phyloP scores from a whole-genome alignment of 2,329 filamentous ascomycete genomes.

The Talaromyces sp. region DNA sequence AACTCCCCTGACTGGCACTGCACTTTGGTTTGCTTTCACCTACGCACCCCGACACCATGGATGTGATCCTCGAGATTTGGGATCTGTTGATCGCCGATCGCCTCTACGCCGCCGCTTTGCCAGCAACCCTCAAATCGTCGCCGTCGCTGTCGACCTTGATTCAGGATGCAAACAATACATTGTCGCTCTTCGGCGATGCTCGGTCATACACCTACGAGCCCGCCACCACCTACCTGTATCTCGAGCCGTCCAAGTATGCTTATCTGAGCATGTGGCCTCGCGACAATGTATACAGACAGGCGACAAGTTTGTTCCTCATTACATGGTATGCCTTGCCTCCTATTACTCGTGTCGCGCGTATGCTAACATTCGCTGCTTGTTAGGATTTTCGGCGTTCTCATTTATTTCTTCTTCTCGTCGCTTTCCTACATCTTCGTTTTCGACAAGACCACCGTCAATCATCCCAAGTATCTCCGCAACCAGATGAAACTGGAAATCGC shows the following conservation, averaged over 20 bases:
- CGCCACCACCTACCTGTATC: conserved; percentile 62
- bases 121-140: conserved; percentile 52
- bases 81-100: conserved; percentile 80
- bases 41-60: conserved; percentile 59
- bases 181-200: conserved; percentile 50
- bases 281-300: conserved; percentile 72
- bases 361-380: neutral
- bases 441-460: conserved; percentile 80
- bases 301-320: conserved; percentile 71
- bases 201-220: conserved; percentile 58
- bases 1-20: neutral
- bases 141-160: conserved; percentile 47
- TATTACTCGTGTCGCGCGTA: neutral
- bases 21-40: neutral
- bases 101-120: conserved; percentile 67
- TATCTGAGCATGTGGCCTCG: conserved; percentile 73
- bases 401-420: conserved; percentile 80
- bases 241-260: conserved; percentile 69
- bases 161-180: conserved; percentile 52
- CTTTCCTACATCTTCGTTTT: conserved; percentile 86
- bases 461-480: conserved; percentile 93
- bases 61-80: conserved; percentile 80
- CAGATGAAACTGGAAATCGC: conserved; percentile 81
- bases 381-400: conserved; percentile 77
- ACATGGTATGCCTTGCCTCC: conserved; percentile 60